phyloP scores from a whole-genome alignment of 805 yeast species.

The Candida orba region DNA sequence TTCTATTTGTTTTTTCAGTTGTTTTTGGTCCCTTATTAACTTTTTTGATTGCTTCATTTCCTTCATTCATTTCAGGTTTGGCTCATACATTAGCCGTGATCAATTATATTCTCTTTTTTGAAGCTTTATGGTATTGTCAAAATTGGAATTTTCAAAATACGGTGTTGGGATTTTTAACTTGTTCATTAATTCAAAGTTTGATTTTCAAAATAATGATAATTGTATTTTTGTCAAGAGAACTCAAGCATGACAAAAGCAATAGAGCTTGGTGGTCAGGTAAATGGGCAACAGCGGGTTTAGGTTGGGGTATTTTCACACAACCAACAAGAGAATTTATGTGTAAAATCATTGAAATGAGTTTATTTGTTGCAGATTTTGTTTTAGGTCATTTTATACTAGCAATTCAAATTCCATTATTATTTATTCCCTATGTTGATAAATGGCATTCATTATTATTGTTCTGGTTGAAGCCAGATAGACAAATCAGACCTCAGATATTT shows the following conservation, averaged over 20 bases:
- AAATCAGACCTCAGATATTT: constrained; percentile 39
- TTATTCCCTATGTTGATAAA: constrained; percentile 49
- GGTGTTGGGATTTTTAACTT: constrained; percentile 46
- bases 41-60: constrained; percentile 32
- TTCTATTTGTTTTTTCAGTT: constrained; percentile 35
- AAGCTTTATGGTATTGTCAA: constrained; percentile 48
- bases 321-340: constrained; percentile 53
- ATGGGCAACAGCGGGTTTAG: constrained; percentile 52
- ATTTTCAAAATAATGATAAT: constrained; percentile 40
- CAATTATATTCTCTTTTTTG: constrained; percentile 42
- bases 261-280: constrained; percentile 68
- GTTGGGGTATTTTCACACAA: constrained; percentile 47
- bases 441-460: constrained; percentile 54
- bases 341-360: constrained; percentile 49
- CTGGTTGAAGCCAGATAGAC: constrained; percentile 50
- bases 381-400: constrained; percentile 47
- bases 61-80: constrained; percentile 41
- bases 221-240: constrained; percentile 46
- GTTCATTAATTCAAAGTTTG: constrained; percentile 41
- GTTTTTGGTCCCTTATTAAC: constrained; percentile 42
- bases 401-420: constrained; percentile 44
- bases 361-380: constrained; percentile 46
- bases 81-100: constrained; percentile 43
- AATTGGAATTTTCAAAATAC: constrained; percentile 48
- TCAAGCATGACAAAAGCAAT: constrained; percentile 45